Conservation (phyloP, 306 rosid species). For the Alnus rubra region DNA sequence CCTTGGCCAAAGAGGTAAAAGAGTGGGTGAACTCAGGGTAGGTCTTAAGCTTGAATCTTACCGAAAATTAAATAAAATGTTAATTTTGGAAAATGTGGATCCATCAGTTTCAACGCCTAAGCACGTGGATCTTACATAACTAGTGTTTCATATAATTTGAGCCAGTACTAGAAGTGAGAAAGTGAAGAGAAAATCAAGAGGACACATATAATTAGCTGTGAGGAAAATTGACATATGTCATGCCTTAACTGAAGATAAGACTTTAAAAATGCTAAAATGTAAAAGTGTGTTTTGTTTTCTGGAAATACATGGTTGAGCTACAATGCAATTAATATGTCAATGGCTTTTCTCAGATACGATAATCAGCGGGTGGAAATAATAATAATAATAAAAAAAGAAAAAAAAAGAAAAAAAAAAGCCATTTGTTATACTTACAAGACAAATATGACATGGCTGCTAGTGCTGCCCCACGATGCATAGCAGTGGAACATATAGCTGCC, state of each 20-base stretch:
- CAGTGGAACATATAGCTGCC: too few relatives aligned
- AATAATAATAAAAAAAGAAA: too few relatives aligned
- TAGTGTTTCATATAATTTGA: neutral
- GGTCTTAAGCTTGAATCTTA: neutral
- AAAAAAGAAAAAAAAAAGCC: too few relatives aligned
- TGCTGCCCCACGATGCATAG: too few relatives aligned
- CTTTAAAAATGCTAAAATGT: too few relatives aligned
- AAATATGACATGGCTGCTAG: too few relatives aligned
- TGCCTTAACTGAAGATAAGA: neutral
- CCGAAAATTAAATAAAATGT: neutral
- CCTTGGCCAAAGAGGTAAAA: neutral
- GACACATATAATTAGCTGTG: neutral
- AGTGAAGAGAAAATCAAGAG: neutral
- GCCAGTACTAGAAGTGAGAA: slow-evolving; percentile 5
- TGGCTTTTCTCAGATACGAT: too few relatives aligned
- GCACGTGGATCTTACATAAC: neutral
- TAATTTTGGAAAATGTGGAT: neutral
- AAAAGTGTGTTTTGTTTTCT: too few relatives aligned
- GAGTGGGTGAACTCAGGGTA: neutral
- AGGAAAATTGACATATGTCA: neutral
- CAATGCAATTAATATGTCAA: too few relatives aligned
- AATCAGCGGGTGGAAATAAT: too few relatives aligned
- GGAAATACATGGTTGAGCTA: too few relatives aligned
- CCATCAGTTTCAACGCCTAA: slow-evolving; percentile 3
- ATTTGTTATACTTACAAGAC: too few relatives aligned